Evolutionary conservation across 1,139 yeast genomes (phyloP).

Genomic region (Yamadazyma spencermartinsiae): DNA sequence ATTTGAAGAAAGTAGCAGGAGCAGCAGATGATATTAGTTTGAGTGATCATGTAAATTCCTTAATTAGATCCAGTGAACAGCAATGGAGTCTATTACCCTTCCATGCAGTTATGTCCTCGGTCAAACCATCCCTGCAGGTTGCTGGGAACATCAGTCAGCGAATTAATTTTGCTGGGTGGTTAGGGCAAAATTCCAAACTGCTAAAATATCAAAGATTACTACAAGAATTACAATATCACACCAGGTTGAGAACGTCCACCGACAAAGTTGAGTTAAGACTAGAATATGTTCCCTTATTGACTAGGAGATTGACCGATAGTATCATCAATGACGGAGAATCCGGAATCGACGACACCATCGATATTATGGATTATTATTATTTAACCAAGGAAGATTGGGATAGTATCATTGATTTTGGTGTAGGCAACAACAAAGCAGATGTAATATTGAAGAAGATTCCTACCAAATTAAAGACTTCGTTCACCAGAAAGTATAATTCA

Average conservation of each 20-base stretch:
- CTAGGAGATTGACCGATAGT: constrained; percentile 56
- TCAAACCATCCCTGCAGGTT: constrained; percentile 73
- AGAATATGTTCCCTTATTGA: constrained; percentile 71
- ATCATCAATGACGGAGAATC: constrained; percentile 49
- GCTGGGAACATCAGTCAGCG: constrained; percentile 74
- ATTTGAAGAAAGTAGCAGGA: constrained; percentile 61
- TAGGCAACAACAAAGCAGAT: constrained; percentile 53
- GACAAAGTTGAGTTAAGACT: constrained; percentile 74
- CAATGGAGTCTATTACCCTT: constrained; percentile 95
- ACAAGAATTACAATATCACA: constrained; percentile 87
- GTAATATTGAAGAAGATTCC: constrained; percentile 62
- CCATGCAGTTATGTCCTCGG: constrained; percentile 86
- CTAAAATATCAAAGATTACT: constrained; percentile 76
- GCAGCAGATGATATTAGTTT: constrained; percentile 87
- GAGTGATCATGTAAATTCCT: constrained; percentile 76
- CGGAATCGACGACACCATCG: constrained; percentile 66
- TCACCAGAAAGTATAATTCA: constrained; percentile 81
- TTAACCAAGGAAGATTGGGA: constrained; percentile 94
- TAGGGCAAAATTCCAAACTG: constrained; percentile 88
- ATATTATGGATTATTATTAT: constrained; percentile 77
- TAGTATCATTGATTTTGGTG: constrained; percentile 73
- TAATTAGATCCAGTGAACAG: constrained; percentile 89
- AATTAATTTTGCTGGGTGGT: constrained; percentile 79
- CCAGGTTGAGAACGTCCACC: constrained; percentile 76
- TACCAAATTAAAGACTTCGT: constrained; percentile 74